phyloP scores from a whole-genome alignment of 2,329 filamentous ascomycete species.

The Mollisia scopiformis region DNA sequence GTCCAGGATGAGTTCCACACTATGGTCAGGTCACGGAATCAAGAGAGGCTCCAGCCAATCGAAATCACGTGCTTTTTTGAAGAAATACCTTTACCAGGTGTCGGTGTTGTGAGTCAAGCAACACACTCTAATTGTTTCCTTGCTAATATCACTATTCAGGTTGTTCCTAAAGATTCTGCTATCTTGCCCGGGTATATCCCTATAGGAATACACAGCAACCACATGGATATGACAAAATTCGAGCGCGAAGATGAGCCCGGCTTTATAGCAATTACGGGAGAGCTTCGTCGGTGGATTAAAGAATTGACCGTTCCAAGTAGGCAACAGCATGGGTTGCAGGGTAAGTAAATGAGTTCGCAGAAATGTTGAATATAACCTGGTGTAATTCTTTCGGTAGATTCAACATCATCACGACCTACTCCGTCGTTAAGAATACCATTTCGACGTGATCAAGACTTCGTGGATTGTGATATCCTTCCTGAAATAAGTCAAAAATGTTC shows the following conservation, averaged over 20 bases:
- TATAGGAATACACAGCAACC: slow-evolving; percentile 26
- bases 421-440: background rate
- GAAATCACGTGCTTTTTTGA: slow-evolving; percentile 1
- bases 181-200: slow-evolving; percentile 35
- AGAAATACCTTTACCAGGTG: background rate
- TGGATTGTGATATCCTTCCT: background rate
- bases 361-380: too few species aligned
- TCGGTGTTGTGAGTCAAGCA: slow-evolving; percentile 1
- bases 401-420: background rate
- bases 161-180: slow-evolving; percentile 37
- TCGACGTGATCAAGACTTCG: background rate
- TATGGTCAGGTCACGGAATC: background rate
- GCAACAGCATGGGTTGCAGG: too few species aligned
- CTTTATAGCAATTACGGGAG: background rate
- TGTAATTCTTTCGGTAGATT: too few species aligned
- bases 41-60: background rate
- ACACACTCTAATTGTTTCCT: slow-evolving; percentile 31
- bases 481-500: background rate
- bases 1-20: background rate
- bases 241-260: slow-evolving; percentile 6
- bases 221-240: slow-evolving; percentile 40
- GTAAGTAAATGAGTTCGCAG: too few species aligned
- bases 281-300: background rate
- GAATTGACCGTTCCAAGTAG: background rate
- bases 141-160: slow-evolving; percentile 22